Conservation (phyloP, 1,284 basidiomycete genomes). For the Lentinus polychrous region DNA sequence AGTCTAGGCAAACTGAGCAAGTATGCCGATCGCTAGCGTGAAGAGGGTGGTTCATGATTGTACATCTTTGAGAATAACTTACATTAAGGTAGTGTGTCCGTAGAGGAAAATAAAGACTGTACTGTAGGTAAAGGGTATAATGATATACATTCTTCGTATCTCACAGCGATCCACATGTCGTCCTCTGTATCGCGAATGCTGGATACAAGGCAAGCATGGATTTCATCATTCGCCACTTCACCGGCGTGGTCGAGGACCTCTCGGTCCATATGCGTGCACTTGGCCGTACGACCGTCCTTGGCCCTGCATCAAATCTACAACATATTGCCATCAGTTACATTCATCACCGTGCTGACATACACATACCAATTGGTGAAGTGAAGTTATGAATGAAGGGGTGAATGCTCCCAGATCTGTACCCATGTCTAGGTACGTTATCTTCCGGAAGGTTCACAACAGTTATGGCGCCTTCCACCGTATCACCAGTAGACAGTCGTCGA, state of each 20-base stretch:
- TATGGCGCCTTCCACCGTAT: slow-evolving; percentile 18
- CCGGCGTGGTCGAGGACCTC: background rate
- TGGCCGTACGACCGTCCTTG: background rate
- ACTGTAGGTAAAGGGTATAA: no score
- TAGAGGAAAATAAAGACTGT: no score
- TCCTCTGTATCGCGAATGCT: no score
- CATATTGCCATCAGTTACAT: background rate
- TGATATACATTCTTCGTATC: no score
- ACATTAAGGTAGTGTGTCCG: no score
- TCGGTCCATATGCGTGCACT: background rate
- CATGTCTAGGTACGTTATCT: slow-evolving; percentile 18
- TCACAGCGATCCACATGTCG: no score
- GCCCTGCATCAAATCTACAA: slow-evolving; percentile 2
- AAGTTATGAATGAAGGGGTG: slow-evolving; percentile 26
- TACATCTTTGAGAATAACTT: no score
- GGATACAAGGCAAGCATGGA: no score
- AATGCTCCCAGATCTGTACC: slow-evolving; percentile 14
- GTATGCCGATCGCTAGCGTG: no score
- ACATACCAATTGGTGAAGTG: slow-evolving; percentile 24
- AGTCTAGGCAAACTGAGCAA: no score
- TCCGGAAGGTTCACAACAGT: slow-evolving; percentile 16
- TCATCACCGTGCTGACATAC: background rate
- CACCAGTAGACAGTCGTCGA: slow-evolving; percentile 18
- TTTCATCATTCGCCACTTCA: background rate
- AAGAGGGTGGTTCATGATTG: no score